These are phyloP conservation scores for Nicotiana otophora DNA, from an alignment of 257 asterid genomes.

Conservation along the genomic window DNA sequence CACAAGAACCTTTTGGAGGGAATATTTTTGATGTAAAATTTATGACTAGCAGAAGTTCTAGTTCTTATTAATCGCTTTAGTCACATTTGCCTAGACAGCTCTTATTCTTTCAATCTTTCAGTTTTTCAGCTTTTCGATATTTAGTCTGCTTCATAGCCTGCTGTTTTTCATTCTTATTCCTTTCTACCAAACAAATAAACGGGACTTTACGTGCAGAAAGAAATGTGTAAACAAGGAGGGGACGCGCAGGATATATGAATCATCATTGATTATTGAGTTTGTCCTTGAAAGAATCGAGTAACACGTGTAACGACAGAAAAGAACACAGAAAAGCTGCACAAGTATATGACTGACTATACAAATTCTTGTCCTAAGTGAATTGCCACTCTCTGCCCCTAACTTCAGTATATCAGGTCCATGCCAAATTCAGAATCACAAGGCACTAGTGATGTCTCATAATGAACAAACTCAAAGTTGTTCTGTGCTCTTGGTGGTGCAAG, in stretches of 20 bases:
- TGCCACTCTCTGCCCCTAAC: neutral
- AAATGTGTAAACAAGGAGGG: neutral
- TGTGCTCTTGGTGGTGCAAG: slow-evolving; percentile 47
- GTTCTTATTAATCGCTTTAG: neutral
- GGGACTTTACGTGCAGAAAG: neutral
- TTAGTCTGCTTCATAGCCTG: neutral
- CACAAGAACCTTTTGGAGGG: neutral
- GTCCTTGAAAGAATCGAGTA: neutral
- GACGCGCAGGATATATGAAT: neutral
- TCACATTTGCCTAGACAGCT: neutral
- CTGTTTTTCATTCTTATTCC: neutral
- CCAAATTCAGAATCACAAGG: slow-evolving; percentile 5
- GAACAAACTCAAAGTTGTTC: slow-evolving; percentile 12
- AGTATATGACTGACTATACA: neutral
- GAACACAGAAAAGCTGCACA: neutral
- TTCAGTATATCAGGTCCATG: neutral
- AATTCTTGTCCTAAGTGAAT: neutral
- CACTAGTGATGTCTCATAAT: slow-evolving; percentile 7
- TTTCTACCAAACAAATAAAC: neutral
- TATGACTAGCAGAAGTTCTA: neutral
- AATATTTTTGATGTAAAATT: neutral
- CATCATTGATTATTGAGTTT: neutral
- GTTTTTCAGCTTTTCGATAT: no score
- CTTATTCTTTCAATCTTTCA: neutral
- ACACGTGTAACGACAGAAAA: neutral